Base-by-base conservation (phyloP, 768 basidiomycete genomes). In the Russula olivacea region DNA sequence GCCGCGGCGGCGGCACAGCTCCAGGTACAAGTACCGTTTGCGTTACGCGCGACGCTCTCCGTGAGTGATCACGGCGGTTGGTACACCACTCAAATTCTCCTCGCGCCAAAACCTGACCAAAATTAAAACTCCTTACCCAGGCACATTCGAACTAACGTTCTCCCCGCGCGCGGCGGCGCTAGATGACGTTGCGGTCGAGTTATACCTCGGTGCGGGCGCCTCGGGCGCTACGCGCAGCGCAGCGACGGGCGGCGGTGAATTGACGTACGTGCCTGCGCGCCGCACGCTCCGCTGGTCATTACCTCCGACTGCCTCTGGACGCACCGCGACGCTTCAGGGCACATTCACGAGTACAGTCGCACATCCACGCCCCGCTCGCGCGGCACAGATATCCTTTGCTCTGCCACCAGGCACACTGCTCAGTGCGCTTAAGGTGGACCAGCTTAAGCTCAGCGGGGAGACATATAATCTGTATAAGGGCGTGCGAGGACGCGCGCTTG, bases 381-480 rank as follows among this genome's bases (percentile, higher is more conserved):
- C 91, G 3, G 78, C 95, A 57, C 83, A 84, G 68, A 78, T 92
- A 52, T 77, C 76, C 21, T 96, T 92, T 72, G 82, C 85, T 48
- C 80, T 93, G 32, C 81, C 85, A 25, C 81, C 77, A 53, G 69
- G 89, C 70, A 15, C 63, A 23, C 86, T 85, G 40, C 91, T 87
- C 72, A 92, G 91, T 7, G 80, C 88, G 21, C 76, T 96, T 51
- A 91, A 89, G 69, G 86, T 96, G 4, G 91, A 94, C 63, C 89
- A 93, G 68, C 80, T 96, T 49, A 91, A 86, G 73, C 76, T 91
- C 30, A 85, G 79, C 2, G 86, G 88, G 14, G 91, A 94, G 72
- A 74, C 74, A 12, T 95, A 95, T 74, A 96, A 95, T 74, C 89
- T 90, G 12, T 97, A 89, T 76, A 96, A 95, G 73, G 94, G 94